Evolutionary conservation across 306 rosid species (phyloP).

Genomic region (Acmispon strigosus): DNA sequence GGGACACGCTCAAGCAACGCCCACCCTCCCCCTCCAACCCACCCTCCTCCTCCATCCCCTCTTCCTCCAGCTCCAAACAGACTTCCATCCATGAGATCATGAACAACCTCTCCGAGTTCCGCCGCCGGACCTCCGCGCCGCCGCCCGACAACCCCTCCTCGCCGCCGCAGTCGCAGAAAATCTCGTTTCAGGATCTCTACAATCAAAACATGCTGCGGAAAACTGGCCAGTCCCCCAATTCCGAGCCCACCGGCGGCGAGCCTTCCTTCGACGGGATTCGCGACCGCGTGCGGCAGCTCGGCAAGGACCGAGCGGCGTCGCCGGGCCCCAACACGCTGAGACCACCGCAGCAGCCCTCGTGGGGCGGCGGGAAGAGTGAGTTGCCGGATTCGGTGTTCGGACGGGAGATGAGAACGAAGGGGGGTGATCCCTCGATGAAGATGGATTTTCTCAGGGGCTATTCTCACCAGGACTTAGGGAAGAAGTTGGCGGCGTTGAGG

Average conservation of each 20-base stretch:
- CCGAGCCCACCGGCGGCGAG: neutral
- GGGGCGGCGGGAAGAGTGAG: conserved; percentile 22
- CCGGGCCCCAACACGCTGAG: neutral
- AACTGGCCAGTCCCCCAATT: neutral
- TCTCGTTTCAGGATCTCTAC: conserved; percentile 38
- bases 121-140: conserved; percentile 3
- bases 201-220: neutral
- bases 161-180: neutral
- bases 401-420: conserved; percentile 25
- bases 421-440: neutral
- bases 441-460: conserved; percentile 34
- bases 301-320: neutral
- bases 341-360: no score
- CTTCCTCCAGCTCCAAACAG: neutral
- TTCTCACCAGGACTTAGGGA: conserved; percentile 37
- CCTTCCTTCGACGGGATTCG: conserved; percentile 10
- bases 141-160: neutral
- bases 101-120: conserved; percentile 36
- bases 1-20: conserved; percentile 22
- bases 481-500: conserved; percentile 56
- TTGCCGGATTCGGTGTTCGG: conserved; percentile 31
- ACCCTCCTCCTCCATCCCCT: neutral
- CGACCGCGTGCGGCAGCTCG: conserved; percentile 17
- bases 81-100: conserved; percentile 20
- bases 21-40: neutral